Conservation (phyloP, 495 filamentous ascomycete genomes). For the Halenospora varia region DNA sequence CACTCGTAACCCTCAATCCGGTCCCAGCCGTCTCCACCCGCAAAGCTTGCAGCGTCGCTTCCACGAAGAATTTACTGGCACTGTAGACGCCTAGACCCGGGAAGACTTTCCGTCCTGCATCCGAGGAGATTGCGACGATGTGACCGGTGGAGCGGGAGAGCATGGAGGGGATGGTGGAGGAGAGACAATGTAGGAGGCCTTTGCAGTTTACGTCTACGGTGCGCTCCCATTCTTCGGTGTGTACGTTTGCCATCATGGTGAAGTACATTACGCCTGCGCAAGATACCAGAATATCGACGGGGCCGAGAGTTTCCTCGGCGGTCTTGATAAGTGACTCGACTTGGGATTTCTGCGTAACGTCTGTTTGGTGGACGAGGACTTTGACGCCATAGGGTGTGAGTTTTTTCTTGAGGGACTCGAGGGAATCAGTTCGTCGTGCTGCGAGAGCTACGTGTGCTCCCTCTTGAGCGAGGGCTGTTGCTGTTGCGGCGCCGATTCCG, state of each 20-base stretch:
- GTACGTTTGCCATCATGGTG: conserved; percentile 65
- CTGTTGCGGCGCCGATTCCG: conserved; percentile 51
- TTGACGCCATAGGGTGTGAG: conserved; percentile 46
- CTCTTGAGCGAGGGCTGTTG: conserved; percentile 38
- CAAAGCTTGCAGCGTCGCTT: conserved; percentile 61
- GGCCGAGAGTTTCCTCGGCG: conserved; percentile 51
- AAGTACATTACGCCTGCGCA: conserved; percentile 74
- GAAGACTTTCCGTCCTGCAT: conserved; percentile 68
- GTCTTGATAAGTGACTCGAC: conserved; percentile 51
- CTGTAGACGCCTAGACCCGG: conserved; percentile 70
- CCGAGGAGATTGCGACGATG: conserved; percentile 66
- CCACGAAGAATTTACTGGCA: conserved; percentile 70
- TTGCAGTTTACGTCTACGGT: conserved; percentile 73
- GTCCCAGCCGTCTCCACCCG: conserved; percentile 63
- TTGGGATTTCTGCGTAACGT: conserved; percentile 53
- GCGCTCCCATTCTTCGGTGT: conserved; percentile 63
- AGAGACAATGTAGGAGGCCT: conserved; percentile 59
- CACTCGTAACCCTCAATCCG: conserved; percentile 58
- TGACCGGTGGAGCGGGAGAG: conserved; percentile 55
- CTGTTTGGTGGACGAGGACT: conserved; percentile 54
- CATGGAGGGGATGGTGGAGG: conserved; percentile 58
- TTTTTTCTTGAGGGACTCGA: conserved; percentile 51
- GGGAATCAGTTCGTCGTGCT: conserved; percentile 55
- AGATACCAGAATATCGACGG: conserved; percentile 62
- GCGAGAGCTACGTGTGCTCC: conserved; percentile 60